Percentiles rank a stretch among this genome's conserved stretches.
These are phyloP conservation scores for Dendrocalamus sinicus DNA, from an alignment of 176 grass and related monocot species.

Conservation along the genomic window DNA sequence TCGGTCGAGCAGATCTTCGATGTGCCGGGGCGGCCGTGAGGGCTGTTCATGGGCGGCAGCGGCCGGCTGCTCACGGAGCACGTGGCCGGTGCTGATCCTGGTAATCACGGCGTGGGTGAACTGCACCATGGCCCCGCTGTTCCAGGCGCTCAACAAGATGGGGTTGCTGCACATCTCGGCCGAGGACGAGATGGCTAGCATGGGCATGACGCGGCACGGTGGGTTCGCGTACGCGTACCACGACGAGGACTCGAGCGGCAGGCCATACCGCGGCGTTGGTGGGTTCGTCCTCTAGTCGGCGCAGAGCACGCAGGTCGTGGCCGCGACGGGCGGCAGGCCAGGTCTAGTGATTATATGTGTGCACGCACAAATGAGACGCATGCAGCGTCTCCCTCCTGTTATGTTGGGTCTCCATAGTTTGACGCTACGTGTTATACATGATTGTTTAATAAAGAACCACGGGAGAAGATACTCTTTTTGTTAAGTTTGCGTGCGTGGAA, in stretches of 20 bases:
- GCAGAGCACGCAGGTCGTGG: slow-evolving; percentile 48
- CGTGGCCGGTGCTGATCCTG: slow-evolving; percentile 46
- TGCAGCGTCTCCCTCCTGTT: neutral
- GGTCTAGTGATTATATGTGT: neutral
- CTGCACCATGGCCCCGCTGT: slow-evolving; percentile 68
- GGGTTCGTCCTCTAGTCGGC: slow-evolving; percentile 38
- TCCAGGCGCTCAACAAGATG: slow-evolving; percentile 60
- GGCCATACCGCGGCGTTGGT: neutral
- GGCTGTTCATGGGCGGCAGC: slow-evolving; percentile 66
- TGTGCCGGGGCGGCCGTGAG: slow-evolving; percentile 41
- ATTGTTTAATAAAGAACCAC: slow-evolving; percentile 32
- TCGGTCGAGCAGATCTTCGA: slow-evolving; percentile 57
- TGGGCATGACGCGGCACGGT: slow-evolving; percentile 65
- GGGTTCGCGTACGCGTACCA: slow-evolving; percentile 62
- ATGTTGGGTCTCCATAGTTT: neutral
- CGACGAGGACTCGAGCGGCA: slow-evolving; percentile 49
- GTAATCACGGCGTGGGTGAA: slow-evolving; percentile 67
- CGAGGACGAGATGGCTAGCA: slow-evolving; percentile 59
- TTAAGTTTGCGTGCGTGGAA: neutral
- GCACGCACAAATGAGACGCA: neutral
- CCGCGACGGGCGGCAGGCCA: slow-evolving; percentile 5
- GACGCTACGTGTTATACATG: neutral
- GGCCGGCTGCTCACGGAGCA: slow-evolving; percentile 53
- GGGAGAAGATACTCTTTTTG: neutral
- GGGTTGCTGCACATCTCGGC: slow-evolving; percentile 46